Evolutionary conservation across 768 basidiomycete species (phyloP), one percentile per base, ranked within the genome.

Genomic region (Clavaria fumosa): DNA sequence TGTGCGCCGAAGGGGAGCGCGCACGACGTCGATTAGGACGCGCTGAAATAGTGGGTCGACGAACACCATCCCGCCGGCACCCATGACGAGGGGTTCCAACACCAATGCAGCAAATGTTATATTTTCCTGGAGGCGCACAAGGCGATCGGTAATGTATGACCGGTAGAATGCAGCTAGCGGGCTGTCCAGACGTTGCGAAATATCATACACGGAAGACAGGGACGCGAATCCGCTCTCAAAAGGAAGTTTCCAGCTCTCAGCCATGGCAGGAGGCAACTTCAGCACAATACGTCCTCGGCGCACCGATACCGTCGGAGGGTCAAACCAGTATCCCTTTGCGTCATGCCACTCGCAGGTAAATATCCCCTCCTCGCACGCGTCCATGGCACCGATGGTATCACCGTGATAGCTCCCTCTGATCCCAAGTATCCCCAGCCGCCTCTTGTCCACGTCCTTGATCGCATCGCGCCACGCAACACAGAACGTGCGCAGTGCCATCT

Each of bases 381-480:
- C 86, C 93, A 97, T 97, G 2, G 80, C 78, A 0, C 93, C 93
- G 43, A 96, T 91, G 9, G 93, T 97, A 55, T 97, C 93, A 2
- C 93, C 93, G 50, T 97, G 93, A 58, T 96, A 97, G 50, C 88
- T 88, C 4, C 93, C 93, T 46, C 74, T 78, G 30, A 97, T 49
- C 0, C 93, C 93, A 3, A 97, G 52, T 1, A 97, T 70, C 3
- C 83, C 85, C 3, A 90, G 59, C 18, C 61, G 56, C 43, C 68
- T 70, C 45, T 62, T 61, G 19, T 62, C 62, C 7, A 40, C 26
- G 4, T 55, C 49, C 15, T 57, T 50, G 4, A 70, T 47, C 1
- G 51, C 48, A 7, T 51, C 47, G 12, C 55, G 49, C 10, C 67
- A 47, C 14, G 64, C 60, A 23, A 56, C 45, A 10, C 69, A 59